Evolutionary conservation across 2,329 filamentous ascomycete species (phyloP).

Genomic region (Neophaeococcomyces mojaviensis): DNA sequence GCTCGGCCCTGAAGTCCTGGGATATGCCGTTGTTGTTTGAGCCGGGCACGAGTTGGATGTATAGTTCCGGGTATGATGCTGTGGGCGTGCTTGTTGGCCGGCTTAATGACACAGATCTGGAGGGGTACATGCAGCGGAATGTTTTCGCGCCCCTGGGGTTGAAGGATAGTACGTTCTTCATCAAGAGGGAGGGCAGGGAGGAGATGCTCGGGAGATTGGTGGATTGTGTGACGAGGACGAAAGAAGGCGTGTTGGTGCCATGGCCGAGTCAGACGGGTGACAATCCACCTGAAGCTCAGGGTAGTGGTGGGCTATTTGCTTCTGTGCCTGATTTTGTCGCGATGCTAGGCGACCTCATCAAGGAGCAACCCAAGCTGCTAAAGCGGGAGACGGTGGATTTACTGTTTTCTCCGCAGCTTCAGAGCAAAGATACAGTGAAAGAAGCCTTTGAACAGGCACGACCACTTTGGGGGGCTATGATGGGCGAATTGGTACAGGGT

Average conservation of each 20-base stretch:
- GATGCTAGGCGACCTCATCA: not conserved
- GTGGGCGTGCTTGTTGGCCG: slow-evolving; percentile 43
- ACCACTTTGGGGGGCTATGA: not conserved
- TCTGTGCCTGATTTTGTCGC: not conserved
- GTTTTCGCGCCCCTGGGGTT: slow-evolving; percentile 42
- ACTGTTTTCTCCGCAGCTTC: not conserved
- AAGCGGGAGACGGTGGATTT: not conserved
- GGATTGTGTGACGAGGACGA: not conserved
- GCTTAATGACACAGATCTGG: slow-evolving; percentile 34
- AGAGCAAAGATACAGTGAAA: not conserved
- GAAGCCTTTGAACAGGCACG: not conserved
- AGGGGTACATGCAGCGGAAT: slow-evolving; percentile 42
- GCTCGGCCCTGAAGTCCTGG: slow-evolving; percentile 23
- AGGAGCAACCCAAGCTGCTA: not conserved
- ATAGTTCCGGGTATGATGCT: slow-evolving; percentile 49
- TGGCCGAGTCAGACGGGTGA: not conserved
- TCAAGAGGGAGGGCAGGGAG: slow-evolving; percentile 8
- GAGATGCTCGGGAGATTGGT: not conserved
- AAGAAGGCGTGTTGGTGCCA: not conserved
- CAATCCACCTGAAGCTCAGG: slow-evolving; percentile 1
- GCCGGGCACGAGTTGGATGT: slow-evolving; percentile 55
- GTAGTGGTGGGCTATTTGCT: not conserved
- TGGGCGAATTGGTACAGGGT: not conserved
- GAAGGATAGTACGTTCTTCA: slow-evolving; percentile 49
- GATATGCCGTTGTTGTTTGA: slow-evolving; percentile 52